A percentile compares a stretch with the other conserved stretches of the same genome.
Evolutionary conservation across 192 early-diverging fungal species (phyloP).

Genomic region (Mycoemilia scoparia): DNA sequence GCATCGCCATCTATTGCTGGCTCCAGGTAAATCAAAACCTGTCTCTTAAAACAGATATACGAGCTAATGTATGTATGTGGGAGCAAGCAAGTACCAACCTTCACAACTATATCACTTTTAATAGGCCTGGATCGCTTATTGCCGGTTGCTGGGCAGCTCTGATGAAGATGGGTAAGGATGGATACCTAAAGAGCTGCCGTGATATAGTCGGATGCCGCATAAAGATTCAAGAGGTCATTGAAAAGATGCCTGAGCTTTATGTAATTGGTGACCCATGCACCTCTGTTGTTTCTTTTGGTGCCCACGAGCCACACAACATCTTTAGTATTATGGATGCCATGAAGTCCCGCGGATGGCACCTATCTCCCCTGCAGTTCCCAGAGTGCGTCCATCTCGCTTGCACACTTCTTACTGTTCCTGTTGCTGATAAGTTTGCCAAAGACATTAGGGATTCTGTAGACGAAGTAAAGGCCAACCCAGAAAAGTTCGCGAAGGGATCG

Average conservation of each 20-base stretch:
- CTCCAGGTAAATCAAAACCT: too few species aligned
- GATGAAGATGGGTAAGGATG: constrained; percentile 67
- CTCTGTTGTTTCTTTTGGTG: constrained; percentile 71
- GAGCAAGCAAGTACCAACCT: neutral
- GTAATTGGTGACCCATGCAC: constrained; percentile 68
- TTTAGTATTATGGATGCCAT: constrained; percentile 74
- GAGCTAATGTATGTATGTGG: constrained; percentile 2
- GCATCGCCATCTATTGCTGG: constrained; percentile 82
- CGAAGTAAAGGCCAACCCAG: constrained; percentile 45
- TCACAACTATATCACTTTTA: too few species aligned
- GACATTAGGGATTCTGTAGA: constrained; percentile 67
- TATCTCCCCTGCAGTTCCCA: constrained; percentile 79
- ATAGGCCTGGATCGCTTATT: constrained; percentile 81
- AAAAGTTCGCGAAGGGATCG: constrained; percentile 45
- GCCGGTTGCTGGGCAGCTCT: constrained; percentile 93
- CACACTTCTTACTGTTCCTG: constrained; percentile 59
- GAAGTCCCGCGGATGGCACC: constrained; percentile 61
- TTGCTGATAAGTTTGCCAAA: constrained; percentile 46
- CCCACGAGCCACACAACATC: constrained; percentile 50
- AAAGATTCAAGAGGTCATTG: constrained; percentile 40
- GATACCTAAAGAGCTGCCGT: constrained; percentile 67
- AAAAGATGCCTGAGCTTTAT: constrained; percentile 43
- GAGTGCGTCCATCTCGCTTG: constrained; percentile 76
- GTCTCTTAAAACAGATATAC: neutral
- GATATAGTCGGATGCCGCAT: constrained; percentile 60